A percentile compares a stretch with the other conserved stretches of the same genome.
phyloP scores from a whole-genome alignment of 148 eudicot species.

The Selenicereus undatus region DNA sequence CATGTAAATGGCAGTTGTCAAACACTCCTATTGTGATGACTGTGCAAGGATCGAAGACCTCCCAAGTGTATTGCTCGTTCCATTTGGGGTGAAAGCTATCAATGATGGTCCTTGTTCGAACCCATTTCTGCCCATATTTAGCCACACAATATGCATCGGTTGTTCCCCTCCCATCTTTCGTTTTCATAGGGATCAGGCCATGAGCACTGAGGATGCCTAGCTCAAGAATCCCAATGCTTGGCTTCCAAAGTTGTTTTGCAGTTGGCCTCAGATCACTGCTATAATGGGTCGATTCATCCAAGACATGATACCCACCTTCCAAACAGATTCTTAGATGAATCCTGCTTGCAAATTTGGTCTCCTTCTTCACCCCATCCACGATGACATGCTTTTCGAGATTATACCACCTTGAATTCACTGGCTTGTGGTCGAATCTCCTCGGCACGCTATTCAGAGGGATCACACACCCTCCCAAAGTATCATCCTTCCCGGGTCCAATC shows the following conservation, averaged over 20 bases:
- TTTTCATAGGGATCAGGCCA: slow-evolving; percentile 58
- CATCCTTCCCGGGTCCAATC: slow-evolving; percentile 50
- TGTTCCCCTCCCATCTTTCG: slow-evolving; percentile 52
- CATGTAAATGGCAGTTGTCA: slow-evolving; percentile 59
- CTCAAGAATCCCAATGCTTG: slow-evolving; percentile 63
- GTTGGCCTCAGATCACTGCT: slow-evolving; percentile 69
- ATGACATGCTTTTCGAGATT: slow-evolving; percentile 59
- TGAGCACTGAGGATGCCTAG: slow-evolving; percentile 64
- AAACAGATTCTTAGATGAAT: slow-evolving; percentile 59
- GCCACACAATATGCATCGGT: slow-evolving; percentile 85
- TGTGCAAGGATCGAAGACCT: slow-evolving; percentile 71
- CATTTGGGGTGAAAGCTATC: slow-evolving; percentile 54
- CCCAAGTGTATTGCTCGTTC: slow-evolving; percentile 93
- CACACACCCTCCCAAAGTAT: slow-evolving; percentile 46
- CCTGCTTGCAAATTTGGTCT: slow-evolving; percentile 56
- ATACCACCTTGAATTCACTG: slow-evolving; percentile 55
- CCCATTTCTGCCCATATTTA: slow-evolving; percentile 74
- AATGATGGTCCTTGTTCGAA: slow-evolving; percentile 68
- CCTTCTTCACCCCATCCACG: slow-evolving; percentile 62
- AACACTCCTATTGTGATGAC: slow-evolving; percentile 69
- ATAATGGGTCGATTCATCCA: slow-evolving; percentile 70
- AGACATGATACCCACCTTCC: slow-evolving; percentile 80
- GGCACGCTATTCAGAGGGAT: slow-evolving; percentile 37
- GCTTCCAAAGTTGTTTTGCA: slow-evolving; percentile 60
- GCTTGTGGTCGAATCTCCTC: slow-evolving; percentile 60